Evolutionary conservation across 2,329 filamentous ascomycete genomes (phyloP).

Genomic region (Trichothecium roseum): DNA sequence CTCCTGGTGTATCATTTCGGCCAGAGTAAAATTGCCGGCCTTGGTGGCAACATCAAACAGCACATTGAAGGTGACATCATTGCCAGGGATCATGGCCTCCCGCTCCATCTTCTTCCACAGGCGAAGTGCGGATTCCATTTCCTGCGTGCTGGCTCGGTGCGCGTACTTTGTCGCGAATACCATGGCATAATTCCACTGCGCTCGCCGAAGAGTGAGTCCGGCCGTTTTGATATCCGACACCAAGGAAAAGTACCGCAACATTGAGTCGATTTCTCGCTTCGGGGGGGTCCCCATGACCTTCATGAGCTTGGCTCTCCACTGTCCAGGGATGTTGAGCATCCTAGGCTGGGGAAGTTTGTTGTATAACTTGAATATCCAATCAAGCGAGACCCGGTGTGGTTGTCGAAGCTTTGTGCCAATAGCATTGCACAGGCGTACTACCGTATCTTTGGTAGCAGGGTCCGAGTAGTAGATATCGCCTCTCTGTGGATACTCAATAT

Average conservation of each 20-base stretch:
- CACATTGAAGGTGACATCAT: constrained; percentile 83
- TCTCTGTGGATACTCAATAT: constrained; percentile 33
- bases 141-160: constrained; percentile 51
- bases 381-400: constrained; percentile 28
- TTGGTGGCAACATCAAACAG: constrained; percentile 84
- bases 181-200: constrained; percentile 79
- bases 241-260: constrained; percentile 74
- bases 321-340: constrained; percentile 36
- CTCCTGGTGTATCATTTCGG: constrained; percentile 75
- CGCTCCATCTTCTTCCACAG: constrained; percentile 89
- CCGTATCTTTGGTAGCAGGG: constrained; percentile 20
- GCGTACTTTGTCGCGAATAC: constrained; percentile 65
- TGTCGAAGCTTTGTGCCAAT: constrained; percentile 31
- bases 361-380: constrained; percentile 39
- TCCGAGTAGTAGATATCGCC: constrained; percentile 26
- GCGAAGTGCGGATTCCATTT: constrained; percentile 49
- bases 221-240: constrained; percentile 72
- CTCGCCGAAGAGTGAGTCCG: constrained; percentile 54
- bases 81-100: constrained; percentile 51
- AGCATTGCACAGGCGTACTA: constrained; percentile 28
- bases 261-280: constrained; percentile 46
- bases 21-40: constrained; percentile 71
- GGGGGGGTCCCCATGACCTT: constrained; percentile 56
- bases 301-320: constrained; percentile 53
- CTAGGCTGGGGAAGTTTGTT: constrained; percentile 38